Evolutionary conservation across 495 filamentous ascomycete genomes (phyloP).

Genomic region (Aspergillus haitiensis): DNA sequence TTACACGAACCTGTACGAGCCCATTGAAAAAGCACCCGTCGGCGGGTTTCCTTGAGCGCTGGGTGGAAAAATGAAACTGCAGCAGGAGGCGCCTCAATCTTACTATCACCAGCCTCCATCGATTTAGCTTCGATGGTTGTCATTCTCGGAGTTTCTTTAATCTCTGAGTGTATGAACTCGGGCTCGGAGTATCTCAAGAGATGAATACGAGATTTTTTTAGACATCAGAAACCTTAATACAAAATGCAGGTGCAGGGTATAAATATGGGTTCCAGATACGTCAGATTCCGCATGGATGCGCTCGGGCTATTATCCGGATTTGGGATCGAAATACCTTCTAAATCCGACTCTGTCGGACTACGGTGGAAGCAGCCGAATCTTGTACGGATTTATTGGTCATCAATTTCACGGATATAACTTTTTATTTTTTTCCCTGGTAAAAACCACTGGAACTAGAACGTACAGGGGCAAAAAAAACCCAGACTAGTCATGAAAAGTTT

Average conservation of each 20-base stretch:
- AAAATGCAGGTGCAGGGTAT: not conserved
- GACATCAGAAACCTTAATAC: not conserved
- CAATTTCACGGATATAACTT: too few species aligned
- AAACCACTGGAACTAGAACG: too few species aligned
- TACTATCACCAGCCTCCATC: conserved; percentile 5
- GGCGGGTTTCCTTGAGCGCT: conserved; percentile 47
- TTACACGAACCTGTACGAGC: conserved; percentile 29
- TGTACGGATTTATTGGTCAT: too few species aligned
- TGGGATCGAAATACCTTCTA: not conserved
- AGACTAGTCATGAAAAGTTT: too few species aligned
- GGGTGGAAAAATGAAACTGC: conserved; percentile 55
- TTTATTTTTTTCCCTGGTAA: too few species aligned
- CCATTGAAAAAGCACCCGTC: conserved; percentile 43
- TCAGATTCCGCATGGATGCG: not conserved
- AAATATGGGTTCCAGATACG: not conserved
- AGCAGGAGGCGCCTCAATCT: conserved; percentile 27
- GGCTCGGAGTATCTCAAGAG: not conserved
- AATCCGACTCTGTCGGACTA: too few species aligned
- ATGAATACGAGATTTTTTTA: not conserved
- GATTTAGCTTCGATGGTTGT: not conserved
- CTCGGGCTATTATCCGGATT: not conserved
- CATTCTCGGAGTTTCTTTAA: not conserved
- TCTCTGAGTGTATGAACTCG: not conserved
- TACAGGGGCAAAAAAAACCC: too few species aligned
- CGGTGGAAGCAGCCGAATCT: too few species aligned